Base-by-base conservation (phyloP, 257 asterid genomes). In the Coffea canephora region DNA sequence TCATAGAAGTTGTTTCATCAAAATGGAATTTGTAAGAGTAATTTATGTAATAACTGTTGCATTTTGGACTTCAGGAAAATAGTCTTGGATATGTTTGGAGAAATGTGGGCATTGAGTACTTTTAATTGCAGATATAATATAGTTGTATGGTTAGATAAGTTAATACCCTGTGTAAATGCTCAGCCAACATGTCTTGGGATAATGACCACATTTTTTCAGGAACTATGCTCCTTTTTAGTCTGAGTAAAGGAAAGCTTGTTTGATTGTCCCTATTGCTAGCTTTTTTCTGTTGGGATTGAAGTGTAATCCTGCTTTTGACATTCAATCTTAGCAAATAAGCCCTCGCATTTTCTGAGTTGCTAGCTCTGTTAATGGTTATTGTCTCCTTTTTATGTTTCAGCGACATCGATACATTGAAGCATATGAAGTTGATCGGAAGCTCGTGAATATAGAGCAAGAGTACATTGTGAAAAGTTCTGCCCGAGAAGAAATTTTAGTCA, bases 361-460 rank as follows among this genome's bases (percentile, higher is more conserved):
- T 79, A 74, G 61, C 80, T 75, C 64, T 75, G 79, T 74, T 75
- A 46, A 75, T 83, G 49, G 16, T 52, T 80, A 71, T 75, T 78
- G 69, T 55, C 76, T 78, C 31, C 27, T 75, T 68, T 68, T 86
- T 85, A 55, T 66, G 49, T 81, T 81, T 76, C 91, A 96, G 99
- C 94, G 98, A 48, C 83, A 90, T 81, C 91, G 97, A 83, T 94
- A 96, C 55, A 72, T 69, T 64, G 97, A 96, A 86, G 99, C 98
- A 64, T 94, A 88, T 89, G 91, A 89, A 86, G 92, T 92, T 88
- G 92, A 96, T 82, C 80, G 76, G 79, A 83, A 91, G 85, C 95
- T 96, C 85, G 91, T 81, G 86, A 73, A 59, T 71, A 75, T 87
- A 79, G 99, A 96, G 96, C 88, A 92, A 46, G 91, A 85, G 59